Percentiles rank a stretch among this genome's conserved stretches.
Evolutionary conservation across 2,329 filamentous ascomycete species (phyloP).

Genomic region (Penicillium brasilianum): DNA sequence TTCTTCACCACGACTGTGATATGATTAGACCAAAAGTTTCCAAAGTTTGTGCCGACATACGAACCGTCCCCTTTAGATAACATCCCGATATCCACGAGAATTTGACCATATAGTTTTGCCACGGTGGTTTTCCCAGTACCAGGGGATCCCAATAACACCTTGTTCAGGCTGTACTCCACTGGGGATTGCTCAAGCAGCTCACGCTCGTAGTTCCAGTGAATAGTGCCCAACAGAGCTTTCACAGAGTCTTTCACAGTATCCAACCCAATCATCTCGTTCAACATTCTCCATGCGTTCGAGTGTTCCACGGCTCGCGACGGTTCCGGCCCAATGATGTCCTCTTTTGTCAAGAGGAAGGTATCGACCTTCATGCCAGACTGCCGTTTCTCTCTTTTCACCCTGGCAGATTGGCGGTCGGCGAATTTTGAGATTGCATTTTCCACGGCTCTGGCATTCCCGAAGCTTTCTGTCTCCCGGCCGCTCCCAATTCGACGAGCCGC

Average conservation of each 20-base stretch:
- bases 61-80: constrained; percentile 70
- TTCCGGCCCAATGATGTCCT: constrained; percentile 74
- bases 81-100: constrained; percentile 70
- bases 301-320: constrained; percentile 59
- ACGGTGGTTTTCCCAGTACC: constrained; percentile 80
- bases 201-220: constrained; percentile 67
- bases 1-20: constrained; percentile 70
- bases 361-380: constrained; percentile 51
- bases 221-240: constrained; percentile 61
- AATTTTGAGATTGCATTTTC: constrained; percentile 66
- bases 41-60: constrained; percentile 21
- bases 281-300: constrained; percentile 61
- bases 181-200: constrained; percentile 66
- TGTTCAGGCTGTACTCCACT: constrained; percentile 68
- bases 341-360: constrained; percentile 64
- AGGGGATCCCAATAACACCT: constrained; percentile 71
- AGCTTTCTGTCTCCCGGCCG: constrained; percentile 67
- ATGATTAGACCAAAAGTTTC: constrained; percentile 18
- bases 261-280: constrained; percentile 66
- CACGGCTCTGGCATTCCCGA: constrained; percentile 73
- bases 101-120: constrained; percentile 71
- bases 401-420: constrained; percentile 61
- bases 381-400: constrained; percentile 58
- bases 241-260: constrained; percentile 66
- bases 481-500: constrained; percentile 62